Evolutionary conservation across 257 asterid species (phyloP).

Genomic region (Datura wrightii): DNA sequence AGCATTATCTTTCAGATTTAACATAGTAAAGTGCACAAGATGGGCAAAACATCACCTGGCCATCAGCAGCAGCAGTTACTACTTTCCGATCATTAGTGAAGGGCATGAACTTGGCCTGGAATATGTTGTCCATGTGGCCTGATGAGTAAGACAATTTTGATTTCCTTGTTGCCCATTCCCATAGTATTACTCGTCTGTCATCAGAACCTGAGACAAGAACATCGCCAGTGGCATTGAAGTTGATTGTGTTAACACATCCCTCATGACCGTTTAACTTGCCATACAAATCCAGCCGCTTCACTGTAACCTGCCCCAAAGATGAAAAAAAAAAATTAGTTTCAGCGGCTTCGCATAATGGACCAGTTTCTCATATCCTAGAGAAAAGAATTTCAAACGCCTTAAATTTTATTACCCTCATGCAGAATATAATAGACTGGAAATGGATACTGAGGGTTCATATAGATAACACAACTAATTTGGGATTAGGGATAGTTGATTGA

Average conservation of each 20-base stretch:
- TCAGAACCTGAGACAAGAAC: conserved; percentile 81
- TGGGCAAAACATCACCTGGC: conserved; percentile 56
- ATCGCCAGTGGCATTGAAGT: conserved; percentile 73
- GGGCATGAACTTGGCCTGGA: conserved; percentile 81
- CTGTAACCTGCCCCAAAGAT: conserved; percentile 53
- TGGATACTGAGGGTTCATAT: neutral
- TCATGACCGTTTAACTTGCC: conserved; percentile 66
- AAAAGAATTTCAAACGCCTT: conserved; percentile 5
- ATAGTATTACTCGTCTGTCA: conserved; percentile 65
- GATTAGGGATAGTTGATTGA: neutral
- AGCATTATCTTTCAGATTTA: neutral
- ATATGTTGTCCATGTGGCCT: conserved; percentile 71
- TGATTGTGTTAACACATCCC: conserved; percentile 79
- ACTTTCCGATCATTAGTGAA: conserved; percentile 68
- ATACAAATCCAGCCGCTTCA: conserved; percentile 61
- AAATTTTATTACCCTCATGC: neutral
- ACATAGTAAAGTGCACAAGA: neutral
- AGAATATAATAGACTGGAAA: neutral
- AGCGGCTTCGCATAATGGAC: conserved; percentile 11
- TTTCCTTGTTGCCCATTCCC: conserved; percentile 72
- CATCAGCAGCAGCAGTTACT: conserved; percentile 76
- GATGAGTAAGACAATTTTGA: conserved; percentile 66
- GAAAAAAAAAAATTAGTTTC: conserved; percentile 19
- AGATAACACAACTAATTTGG: neutral
- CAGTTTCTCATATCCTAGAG: neutral